Evolutionary conservation across 495 filamentous ascomycete genomes (phyloP), one percentile per base, ranked within the genome.

Genomic region (Neurospora sp.): DNA sequence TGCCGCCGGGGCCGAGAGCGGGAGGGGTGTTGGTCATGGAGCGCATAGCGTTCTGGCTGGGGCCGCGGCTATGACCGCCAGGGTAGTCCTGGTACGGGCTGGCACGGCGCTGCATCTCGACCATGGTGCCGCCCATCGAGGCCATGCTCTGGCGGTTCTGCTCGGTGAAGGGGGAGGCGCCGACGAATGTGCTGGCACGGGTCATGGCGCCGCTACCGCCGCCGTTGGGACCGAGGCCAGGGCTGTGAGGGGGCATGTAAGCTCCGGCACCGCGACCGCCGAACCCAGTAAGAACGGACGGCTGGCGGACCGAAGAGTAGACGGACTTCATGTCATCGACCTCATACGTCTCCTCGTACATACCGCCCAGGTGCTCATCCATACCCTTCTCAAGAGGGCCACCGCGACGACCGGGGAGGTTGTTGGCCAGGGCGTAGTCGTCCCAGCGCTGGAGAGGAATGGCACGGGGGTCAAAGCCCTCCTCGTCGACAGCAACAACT

Each of bases 271-370:
- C 87, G 69, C 90, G 88, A 27, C 87, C 86, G 35, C 89, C 91
- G 82, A 97, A 92, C 70, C 94, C 94, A 41, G 93, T 96, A 61
- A 99, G 87, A 73, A 99, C 92, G 0, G 94, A 97, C 3, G 94
- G 92, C 31, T 96, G 96, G 82, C 94, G 94, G 74, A 94, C 93
- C 2, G 94, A 97, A 10, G 95, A 98, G 82, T 98, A 98, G 71
- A 96, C 89, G 1, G 93, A 97, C 78, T 95, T 94, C 87, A 98
- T 96, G 77, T 99, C 96, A 78, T 99, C 96, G 91, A 98, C 94
- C 81, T 98, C 96, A 83, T 93, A 93, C 20, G 83, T 89, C 75
- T 93, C 91, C 35, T 89, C 87, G 76, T 92, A 94, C 40, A 83
- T 82, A 41, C 83, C 84, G 42, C 82, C 80, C 59, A 80, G 82